Percentiles rank a stretch among this genome's conserved stretches.
phyloP scores from a whole-genome alignment of 495 filamentous ascomycete species.

The Xylaria longipes region DNA sequence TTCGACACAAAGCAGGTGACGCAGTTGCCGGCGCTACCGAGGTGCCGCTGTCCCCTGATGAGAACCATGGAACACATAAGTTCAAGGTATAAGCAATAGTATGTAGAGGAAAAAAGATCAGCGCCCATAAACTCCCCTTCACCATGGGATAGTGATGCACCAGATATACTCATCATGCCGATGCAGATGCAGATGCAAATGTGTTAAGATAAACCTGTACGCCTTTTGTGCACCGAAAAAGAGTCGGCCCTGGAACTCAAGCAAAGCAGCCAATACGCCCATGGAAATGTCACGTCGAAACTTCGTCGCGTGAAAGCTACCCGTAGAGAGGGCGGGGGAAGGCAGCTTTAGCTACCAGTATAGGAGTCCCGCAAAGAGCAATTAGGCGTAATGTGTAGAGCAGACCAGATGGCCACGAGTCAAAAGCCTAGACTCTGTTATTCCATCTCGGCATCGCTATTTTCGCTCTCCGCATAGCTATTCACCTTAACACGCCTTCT shows the following conservation, averaged over 20 bases:
- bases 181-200: conserved; percentile 18
- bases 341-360: background rate
- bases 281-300: background rate
- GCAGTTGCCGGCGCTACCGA: background rate
- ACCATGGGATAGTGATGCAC: background rate
- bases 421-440: background rate
- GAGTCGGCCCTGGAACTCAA: background rate
- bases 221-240: conserved; percentile 1
- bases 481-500: conserved; percentile 42
- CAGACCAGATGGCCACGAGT: background rate
- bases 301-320: background rate
- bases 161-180: background rate
- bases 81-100: background rate
- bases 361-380: background rate
- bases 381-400: background rate
- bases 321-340: background rate
- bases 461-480: conserved; percentile 50
- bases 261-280: conserved; percentile 13
- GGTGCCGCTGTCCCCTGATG: background rate
- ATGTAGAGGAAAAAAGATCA: background rate
- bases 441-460: conserved; percentile 35
- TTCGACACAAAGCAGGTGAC: background rate
- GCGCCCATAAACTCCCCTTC: conserved; percentile 2
- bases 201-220: conserved; percentile 1
- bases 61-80: background rate